Conservation (phyloP, 2,329 filamentous ascomycete genomes). For the Xylaria arbuscula region DNA sequence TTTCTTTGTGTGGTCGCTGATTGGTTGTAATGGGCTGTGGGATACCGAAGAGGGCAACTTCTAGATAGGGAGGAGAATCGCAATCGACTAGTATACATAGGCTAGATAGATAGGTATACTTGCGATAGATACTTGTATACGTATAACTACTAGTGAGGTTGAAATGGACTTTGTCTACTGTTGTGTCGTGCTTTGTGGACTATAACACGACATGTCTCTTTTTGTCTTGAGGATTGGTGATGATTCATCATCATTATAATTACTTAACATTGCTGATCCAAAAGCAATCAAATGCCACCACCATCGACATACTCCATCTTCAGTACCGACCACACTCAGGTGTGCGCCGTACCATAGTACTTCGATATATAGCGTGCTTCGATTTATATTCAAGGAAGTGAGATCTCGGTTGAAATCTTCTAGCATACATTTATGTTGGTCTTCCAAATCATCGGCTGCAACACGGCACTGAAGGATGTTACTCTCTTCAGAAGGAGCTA, state of each 20-base stretch:
- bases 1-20: conserved; percentile 8
- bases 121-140: background rate
- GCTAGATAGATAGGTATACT: background rate
- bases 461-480: background rate
- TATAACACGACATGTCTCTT: background rate
- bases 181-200: background rate
- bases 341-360: background rate
- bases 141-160: background rate
- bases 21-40: conserved; percentile 17
- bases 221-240: background rate
- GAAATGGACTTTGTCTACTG: background rate
- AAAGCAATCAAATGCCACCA: background rate
- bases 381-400: background rate
- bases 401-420: background rate
- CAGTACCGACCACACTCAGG: background rate
- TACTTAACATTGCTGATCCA: conserved; percentile 10
- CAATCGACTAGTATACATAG: background rate
- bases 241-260: conserved; percentile 22
- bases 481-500: background rate
- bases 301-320: background rate
- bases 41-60: conserved; percentile 34
- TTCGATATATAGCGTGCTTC: background rate
- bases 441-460: background rate
- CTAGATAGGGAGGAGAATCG: conserved; percentile 18
- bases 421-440: background rate